Evolutionary conservation across 495 filamentous ascomycete species (phyloP).

Genomic region (Recurvomyces mirabilis): DNA sequence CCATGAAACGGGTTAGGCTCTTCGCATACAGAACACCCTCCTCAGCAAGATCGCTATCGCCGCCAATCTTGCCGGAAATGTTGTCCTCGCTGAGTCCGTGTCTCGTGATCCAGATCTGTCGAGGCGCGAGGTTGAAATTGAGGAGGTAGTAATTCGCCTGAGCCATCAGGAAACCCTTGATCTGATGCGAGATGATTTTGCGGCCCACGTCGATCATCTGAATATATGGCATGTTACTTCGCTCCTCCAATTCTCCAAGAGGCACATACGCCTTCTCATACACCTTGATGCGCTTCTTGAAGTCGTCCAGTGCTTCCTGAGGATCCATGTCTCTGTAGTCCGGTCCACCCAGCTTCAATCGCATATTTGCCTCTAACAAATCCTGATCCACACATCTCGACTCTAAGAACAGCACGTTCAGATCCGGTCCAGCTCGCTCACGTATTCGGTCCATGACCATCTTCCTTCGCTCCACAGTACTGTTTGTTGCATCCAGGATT

Average conservation of each 20-base stretch:
- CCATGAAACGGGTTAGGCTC: conserved; percentile 66
- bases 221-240: conserved; percentile 79
- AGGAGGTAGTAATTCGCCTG: conserved; percentile 87
- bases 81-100: conserved; percentile 84
- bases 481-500: conserved; percentile 97
- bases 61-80: conserved; percentile 65
- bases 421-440: conserved; percentile 65
- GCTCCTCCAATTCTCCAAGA: conserved; percentile 82
- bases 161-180: conserved; percentile 79
- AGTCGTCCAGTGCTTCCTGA: conserved; percentile 67
- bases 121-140: conserved; percentile 88
- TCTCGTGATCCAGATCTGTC: conserved; percentile 95
- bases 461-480: conserved; percentile 74
- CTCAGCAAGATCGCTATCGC: conserved; percentile 69
- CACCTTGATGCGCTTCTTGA: conserved; percentile 83
- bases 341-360: conserved; percentile 88
- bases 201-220: conserved; percentile 97
- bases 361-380: conserved; percentile 92
- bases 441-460: conserved; percentile 74
- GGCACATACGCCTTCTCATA: conserved; percentile 91
- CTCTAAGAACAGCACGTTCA: conserved; percentile 89
- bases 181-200: conserved; percentile 81
- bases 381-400: conserved; percentile 76
- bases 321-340: conserved; percentile 95
- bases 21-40: conserved; percentile 62